A percentile compares a stretch with the other conserved stretches of the same genome.
Conservation (phyloP, 495 filamentous ascomycete genomes). For the Penicillium alfredii region DNA sequence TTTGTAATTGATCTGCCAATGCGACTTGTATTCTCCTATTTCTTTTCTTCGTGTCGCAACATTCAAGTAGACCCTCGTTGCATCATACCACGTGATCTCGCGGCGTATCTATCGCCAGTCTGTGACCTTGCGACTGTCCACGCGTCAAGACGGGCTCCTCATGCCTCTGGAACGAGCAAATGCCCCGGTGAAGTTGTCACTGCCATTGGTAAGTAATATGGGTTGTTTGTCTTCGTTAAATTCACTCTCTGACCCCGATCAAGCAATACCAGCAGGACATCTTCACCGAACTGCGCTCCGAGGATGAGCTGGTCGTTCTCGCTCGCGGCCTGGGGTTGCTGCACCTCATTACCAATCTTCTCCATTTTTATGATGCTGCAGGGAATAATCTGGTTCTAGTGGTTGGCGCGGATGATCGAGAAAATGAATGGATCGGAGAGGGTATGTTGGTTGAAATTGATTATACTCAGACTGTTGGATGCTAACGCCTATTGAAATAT, state of each 20-base stretch:
- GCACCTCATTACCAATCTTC: slow-evolving; percentile 82
- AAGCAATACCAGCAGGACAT: slow-evolving; percentile 84
- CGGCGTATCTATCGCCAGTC: slow-evolving; percentile 5
- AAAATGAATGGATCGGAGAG: slow-evolving; percentile 92
- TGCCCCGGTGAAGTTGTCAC: slow-evolving; percentile 80
- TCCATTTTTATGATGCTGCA: slow-evolving; percentile 93
- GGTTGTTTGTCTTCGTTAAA: too few relatives aligned
- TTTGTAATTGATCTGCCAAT: background rate
- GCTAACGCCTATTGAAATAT: slow-evolving; percentile 10
- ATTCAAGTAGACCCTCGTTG: too few relatives aligned
- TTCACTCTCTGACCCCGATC: slow-evolving; percentile 5
- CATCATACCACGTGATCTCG: slow-evolving; percentile 39
- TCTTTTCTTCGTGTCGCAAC: too few relatives aligned
- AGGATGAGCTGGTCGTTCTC: slow-evolving; percentile 90
- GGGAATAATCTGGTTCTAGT: slow-evolving; percentile 88
- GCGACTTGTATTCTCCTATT: background rate
- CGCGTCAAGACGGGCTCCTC: slow-evolving; percentile 33
- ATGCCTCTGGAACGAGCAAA: slow-evolving; percentile 54
- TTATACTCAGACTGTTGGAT: background rate
- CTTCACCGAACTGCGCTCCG: slow-evolving; percentile 79
- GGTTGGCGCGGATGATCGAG: slow-evolving; percentile 84
- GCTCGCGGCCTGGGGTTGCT: slow-evolving; percentile 89
- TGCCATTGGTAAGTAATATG: slow-evolving; percentile 67
- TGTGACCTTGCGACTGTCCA: slow-evolving; percentile 3
- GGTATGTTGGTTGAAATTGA: slow-evolving; percentile 33